Base-by-base conservation (phyloP, 208 protist species). In the Leptomonas pyrrhocoris region DNA sequence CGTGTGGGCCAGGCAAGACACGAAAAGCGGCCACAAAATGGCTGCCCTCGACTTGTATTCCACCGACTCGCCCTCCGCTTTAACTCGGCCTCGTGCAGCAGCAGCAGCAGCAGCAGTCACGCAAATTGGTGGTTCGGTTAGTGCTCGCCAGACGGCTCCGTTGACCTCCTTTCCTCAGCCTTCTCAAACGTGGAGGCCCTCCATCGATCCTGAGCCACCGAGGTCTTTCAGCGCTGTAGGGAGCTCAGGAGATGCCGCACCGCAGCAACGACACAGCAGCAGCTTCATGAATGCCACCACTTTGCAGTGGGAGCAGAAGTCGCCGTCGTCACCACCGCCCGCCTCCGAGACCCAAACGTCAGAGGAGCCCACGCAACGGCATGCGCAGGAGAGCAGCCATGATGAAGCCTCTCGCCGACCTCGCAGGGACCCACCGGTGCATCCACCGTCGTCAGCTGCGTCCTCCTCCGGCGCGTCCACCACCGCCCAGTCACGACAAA, bases 161-260 rank as follows among this genome's bases (percentile, higher is more conserved):
- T 1, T 43, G 8, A 7, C 60, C 8, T 23, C 46, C 31, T 1
- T 30, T 12, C 28, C 30, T 15, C 60, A 5, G 23, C 56, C 36
- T 28, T 27, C 40, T 18, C 16, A 18, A 42, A 0, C 4, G 7
- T 36, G 38, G 59, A 43, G 53, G 18, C 34, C 60, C 36, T 73
- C 58, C 48, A 59, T 67, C 19, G 58, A 73, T 16, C 34, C 57
- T 30, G 38, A 67, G 30, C 30, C 57, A 2, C 8, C 23, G 12
- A 63, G 58, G 27, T 27, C 40, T 21, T 12, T 58, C 27, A 42
- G 11, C 27, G 25, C 42, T 8, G 30, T 34, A 16, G 28, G 19
- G 15, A 30, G 11, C n/a, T 27, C 30, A 18, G 16, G 25, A 25
- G 34, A 27, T 30, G 19, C 31, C 21, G 27, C 12, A 36, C 23